Base-by-base conservation (phyloP, 2,329 filamentous ascomycete species). In the Botryotinia narcissicola region DNA sequence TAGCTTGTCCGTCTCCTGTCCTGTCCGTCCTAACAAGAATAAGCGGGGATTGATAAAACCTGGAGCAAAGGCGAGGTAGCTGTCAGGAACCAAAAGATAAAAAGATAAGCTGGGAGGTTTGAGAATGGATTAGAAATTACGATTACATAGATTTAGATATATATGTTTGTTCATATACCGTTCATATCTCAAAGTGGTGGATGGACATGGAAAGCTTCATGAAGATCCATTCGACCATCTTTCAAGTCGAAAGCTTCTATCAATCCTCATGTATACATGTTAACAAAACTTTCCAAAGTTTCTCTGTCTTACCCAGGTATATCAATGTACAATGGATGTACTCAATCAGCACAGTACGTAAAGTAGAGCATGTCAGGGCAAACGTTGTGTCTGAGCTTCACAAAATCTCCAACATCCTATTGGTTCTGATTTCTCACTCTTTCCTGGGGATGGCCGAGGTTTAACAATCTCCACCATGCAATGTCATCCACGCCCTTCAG, bases 21-120 rank as follows among this genome's bases (percentile, higher is more conserved):
- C n/a, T 54, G 42, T 42, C 40, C 40, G 48, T 8, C 5, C 25
- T 16, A 16, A n/a, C 48, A 54, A n/a, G 48, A 35, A 48, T 40
- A 67, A 63, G 46, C 42, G 60, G 70, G 70, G 70, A 72, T 72
- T 40, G 29, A 62, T 40, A 46, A 57, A 40, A 42, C 14, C 59
- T 51, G 67, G 35, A 51, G 42, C 25, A 51, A 51, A 51, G 48
- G 25, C 48, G 5, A 14, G 2, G 42, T 22, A 51, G 61, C 61
- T 12, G 37, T 29, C 61, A 63, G 61, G 35, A 62, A n/a, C 60
- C n/a, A 29, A 54, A 29, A 54, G 51, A 54, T 54, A 29, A 7
- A 29, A 9, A 18, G 37, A 42, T 42, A 29, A 42, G 60, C 37
- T 29, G 37, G 25, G 10, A 29, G 37, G 37, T 29, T 22, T 2